A percentile compares a stretch with the other conserved stretches of the same genome.
These are phyloP conservation scores for Sclerotinia borealis DNA, from an alignment of 2,329 filamentous ascomycete species.

Conservation along the genomic window DNA sequence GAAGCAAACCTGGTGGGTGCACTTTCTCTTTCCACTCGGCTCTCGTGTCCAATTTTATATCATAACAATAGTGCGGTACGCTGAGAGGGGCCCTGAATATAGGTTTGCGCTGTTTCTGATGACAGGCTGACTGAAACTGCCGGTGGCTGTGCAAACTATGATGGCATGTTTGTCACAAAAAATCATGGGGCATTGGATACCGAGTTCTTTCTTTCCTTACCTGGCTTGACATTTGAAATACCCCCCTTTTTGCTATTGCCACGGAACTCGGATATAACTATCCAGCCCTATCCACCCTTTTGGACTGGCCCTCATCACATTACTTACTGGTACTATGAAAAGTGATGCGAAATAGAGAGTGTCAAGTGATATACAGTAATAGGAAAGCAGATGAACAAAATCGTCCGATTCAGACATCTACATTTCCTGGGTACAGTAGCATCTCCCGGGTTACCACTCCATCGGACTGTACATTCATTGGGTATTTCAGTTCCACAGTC, in stretches of 20 bases:
- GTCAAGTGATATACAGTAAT: background rate
- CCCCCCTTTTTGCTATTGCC: background rate
- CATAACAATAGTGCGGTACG: background rate
- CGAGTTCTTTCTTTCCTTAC: background rate
- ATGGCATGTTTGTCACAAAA: background rate
- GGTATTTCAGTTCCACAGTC: background rate
- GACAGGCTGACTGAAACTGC: constrained; percentile 11
- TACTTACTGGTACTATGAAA: background rate
- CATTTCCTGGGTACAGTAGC: background rate
- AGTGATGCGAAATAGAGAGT: background rate
- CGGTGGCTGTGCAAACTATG: constrained; percentile 8
- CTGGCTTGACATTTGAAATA: background rate
- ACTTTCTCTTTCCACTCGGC: background rate
- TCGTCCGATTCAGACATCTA: background rate
- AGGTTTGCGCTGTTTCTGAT: constrained; percentile 7
- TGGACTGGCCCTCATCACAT: background rate
- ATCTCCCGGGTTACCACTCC: constrained; percentile 6
- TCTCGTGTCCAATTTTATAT: constrained; percentile 24
- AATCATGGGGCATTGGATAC: background rate
- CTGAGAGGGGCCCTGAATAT: background rate
- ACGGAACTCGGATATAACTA: background rate
- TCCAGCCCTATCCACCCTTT: background rate
- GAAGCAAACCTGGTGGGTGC: background rate
- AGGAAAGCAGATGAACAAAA: background rate
- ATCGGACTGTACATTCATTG: constrained; percentile 1